Percentiles rank a stretch among this genome's conserved stretches.
phyloP scores from a whole-genome alignment of 805 yeast species.

The Barnettozyma botsteinii region DNA sequence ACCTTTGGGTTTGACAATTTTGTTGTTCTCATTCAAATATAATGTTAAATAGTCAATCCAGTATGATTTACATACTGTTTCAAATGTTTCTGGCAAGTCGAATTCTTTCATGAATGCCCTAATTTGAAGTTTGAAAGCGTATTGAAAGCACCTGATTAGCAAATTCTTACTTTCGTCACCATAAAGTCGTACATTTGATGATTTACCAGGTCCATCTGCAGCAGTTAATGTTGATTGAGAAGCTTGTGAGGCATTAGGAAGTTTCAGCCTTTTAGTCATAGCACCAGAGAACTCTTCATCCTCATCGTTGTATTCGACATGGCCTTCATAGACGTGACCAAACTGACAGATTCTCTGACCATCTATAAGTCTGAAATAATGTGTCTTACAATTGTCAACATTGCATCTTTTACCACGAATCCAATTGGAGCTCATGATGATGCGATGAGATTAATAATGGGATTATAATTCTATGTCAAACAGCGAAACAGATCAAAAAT shows the following conservation, averaged over 20 bases:
- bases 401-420: constrained; percentile 83
- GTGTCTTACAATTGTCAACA: constrained; percentile 79
- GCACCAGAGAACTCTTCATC: constrained; percentile 46
- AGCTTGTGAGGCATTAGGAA: constrained; percentile 16
- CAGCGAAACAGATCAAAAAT: too few relatives aligned
- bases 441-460: too few relatives aligned
- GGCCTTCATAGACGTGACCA: constrained; percentile 86
- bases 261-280: constrained; percentile 2
- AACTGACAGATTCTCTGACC: constrained; percentile 83
- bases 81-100: constrained; percentile 27
- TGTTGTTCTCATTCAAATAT: background rate
- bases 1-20: background rate
- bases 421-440: too few relatives aligned
- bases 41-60: constrained; percentile 29
- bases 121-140: constrained; percentile 44
- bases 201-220: background rate
- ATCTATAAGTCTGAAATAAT: constrained; percentile 62
- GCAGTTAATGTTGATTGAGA: background rate
- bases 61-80: constrained; percentile 31
- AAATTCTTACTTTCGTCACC: constrained; percentile 42
- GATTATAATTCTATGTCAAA: too few relatives aligned
- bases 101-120: constrained; percentile 32
- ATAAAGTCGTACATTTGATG: constrained; percentile 27
- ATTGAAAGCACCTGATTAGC: constrained; percentile 44
- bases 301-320: constrained; percentile 73